phyloP scores from a whole-genome alignment of 176 grass and related monocot genomes.

The Zea luxurians region DNA sequence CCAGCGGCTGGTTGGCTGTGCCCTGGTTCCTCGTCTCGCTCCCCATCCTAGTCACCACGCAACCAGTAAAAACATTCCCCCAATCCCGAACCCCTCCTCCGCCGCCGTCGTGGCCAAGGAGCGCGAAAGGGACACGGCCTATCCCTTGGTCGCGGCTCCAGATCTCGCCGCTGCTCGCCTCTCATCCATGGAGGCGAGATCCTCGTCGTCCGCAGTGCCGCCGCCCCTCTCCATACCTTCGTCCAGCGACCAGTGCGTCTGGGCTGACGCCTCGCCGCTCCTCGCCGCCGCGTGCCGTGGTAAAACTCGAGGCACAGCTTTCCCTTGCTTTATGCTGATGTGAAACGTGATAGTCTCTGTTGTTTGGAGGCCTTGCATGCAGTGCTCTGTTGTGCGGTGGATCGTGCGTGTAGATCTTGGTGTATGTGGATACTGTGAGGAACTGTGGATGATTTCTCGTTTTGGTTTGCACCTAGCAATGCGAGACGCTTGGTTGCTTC shows the following conservation, averaged over 20 bases:
- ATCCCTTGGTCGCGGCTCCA: neutral
- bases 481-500: neutral
- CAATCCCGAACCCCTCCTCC: neutral
- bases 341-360: slow-evolving; percentile 5
- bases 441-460: neutral
- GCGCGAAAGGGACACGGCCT: neutral
- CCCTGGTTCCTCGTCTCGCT: slow-evolving; percentile 1
- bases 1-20: neutral
- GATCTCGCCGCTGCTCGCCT: slow-evolving; percentile 28
- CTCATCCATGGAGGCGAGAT: slow-evolving; percentile 36
- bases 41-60: neutral
- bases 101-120: neutral
- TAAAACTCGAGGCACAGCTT: slow-evolving; percentile 32
- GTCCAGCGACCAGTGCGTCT: slow-evolving; percentile 47
- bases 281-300: slow-evolving; percentile 74
- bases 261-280: slow-evolving; percentile 72
- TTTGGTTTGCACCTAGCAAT: neutral
- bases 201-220: slow-evolving; percentile 28
- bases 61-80: neutral
- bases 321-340: neutral
- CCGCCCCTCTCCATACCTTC: slow-evolving; percentile 47
- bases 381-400: neutral
- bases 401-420: slow-evolving; percentile 5
- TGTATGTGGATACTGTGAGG: neutral
- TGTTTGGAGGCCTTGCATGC: slow-evolving; percentile 7